Percentiles rank a stretch among this genome's conserved stretches.
phyloP scores from a whole-genome alignment of 2,329 filamentous ascomycete species.

The Microdochium nivale region DNA sequence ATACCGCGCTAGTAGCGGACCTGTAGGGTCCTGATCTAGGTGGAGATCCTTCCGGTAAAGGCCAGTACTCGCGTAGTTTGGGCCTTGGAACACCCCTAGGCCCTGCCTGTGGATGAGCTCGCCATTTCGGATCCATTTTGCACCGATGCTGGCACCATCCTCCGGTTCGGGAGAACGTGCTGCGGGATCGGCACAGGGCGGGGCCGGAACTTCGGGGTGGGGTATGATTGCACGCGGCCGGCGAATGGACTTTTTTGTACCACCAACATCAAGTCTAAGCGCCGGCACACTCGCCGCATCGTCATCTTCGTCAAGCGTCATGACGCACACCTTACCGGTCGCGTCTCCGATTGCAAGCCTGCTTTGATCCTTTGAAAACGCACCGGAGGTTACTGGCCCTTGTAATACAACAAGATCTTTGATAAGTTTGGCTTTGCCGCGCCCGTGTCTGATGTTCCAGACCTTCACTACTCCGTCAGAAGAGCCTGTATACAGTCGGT shows the following conservation, averaged over 20 bases:
- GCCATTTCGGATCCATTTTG: constrained; percentile 25
- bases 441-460: constrained; percentile 42
- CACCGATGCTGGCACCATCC: neutral
- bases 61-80: constrained; percentile 34
- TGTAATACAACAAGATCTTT: constrained; percentile 44
- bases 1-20: constrained; percentile 29
- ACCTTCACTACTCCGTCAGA: constrained; percentile 56
- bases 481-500: constrained; percentile 54
- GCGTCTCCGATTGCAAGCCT: constrained; percentile 52
- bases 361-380: constrained; percentile 47
- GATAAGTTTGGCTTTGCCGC: constrained; percentile 35
- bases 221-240: constrained; percentile 39
- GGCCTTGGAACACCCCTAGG: constrained; percentile 48
- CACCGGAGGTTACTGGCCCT: constrained; percentile 47
- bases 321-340: constrained; percentile 48
- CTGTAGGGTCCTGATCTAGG: constrained; percentile 27
- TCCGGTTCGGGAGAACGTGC: constrained; percentile 7
- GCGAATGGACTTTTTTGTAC: constrained; percentile 24
- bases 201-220: constrained; percentile 40
- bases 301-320: constrained; percentile 38
- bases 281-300: constrained; percentile 19
- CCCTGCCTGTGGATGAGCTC: constrained; percentile 26
- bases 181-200: constrained; percentile 9
- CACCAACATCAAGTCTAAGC: constrained; percentile 24
- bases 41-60: constrained; percentile 43